These are phyloP conservation scores for Silene latifolia DNA, from an alignment of 148 eudicot species.

Conservation along the genomic window DNA sequence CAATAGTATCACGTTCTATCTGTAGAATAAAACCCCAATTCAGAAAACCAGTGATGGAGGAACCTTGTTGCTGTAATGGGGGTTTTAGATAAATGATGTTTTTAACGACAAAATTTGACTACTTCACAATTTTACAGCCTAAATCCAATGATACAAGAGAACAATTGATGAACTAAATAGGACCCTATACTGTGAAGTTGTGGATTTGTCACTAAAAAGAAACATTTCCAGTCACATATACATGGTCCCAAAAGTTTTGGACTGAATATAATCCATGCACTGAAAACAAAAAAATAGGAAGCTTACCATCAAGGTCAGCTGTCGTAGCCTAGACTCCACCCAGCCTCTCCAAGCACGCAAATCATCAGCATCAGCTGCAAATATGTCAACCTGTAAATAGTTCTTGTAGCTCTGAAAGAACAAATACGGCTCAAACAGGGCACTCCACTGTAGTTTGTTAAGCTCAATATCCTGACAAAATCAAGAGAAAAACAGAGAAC, in stretches of 20 bases:
- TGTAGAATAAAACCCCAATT: conserved; percentile 32
- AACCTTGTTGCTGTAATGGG: neutral
- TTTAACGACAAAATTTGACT: no score
- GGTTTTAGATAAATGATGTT: no score
- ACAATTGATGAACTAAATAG: no score
- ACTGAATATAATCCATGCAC: neutral
- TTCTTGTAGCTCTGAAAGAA: conserved; percentile 88
- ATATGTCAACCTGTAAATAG: conserved; percentile 70
- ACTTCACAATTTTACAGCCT: neutral
- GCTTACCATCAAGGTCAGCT: conserved; percentile 77
- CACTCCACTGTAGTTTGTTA: conserved; percentile 55
- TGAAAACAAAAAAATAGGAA: neutral
- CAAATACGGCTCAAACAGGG: conserved; percentile 65
- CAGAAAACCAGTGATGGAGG: neutral
- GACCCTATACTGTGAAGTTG: neutral
- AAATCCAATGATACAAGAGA: no score
- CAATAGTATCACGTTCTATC: conserved; percentile 79
- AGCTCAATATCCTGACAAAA: conserved; percentile 66
- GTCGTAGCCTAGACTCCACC: conserved; percentile 91
- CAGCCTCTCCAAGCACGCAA: conserved; percentile 89
- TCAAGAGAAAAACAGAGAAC: neutral
- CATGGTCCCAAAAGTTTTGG: neutral
- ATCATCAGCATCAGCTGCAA: conserved; percentile 64
- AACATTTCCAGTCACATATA: neutral
- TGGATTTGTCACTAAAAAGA: neutral